Percentiles rank a stretch among this genome's conserved stretches.
These are phyloP conservation scores for Fusarium redolens DNA, from an alignment of 2,329 filamentous ascomycete genomes.

Conservation along the genomic window DNA sequence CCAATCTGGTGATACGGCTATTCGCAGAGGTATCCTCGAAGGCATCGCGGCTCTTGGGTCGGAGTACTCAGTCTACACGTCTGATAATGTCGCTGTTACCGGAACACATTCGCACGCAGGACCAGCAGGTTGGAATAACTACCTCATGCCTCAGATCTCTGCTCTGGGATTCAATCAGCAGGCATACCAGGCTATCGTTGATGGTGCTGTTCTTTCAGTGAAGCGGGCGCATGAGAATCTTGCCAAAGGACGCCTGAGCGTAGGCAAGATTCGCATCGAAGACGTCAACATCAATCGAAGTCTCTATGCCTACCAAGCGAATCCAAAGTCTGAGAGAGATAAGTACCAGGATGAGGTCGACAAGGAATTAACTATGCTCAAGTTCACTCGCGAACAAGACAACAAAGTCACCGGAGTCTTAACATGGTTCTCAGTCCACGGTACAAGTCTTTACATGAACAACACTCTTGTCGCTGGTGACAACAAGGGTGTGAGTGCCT, in stretches of 20 bases:
- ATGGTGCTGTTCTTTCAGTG: background rate
- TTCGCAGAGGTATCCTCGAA: background rate
- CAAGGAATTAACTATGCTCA: constrained; percentile 17
- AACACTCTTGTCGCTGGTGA: background rate
- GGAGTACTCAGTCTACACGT: background rate
- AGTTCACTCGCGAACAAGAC: background rate
- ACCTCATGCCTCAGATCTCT: constrained; percentile 14
- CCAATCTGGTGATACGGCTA: background rate
- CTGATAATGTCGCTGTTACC: constrained; percentile 3
- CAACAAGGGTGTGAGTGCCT: constrained; percentile 9
- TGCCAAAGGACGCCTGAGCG: background rate
- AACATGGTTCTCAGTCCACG: background rate
- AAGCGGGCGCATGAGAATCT: constrained; percentile 5
- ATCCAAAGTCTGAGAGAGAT: background rate
- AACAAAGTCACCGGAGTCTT: background rate
- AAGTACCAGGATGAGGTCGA: constrained; percentile 5
- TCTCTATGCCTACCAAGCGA: background rate
- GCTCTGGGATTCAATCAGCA: constrained; percentile 3
- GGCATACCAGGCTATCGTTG: constrained; percentile 2
- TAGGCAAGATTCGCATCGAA: constrained; percentile 8
- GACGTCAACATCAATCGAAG: constrained; percentile 14
- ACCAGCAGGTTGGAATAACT: constrained; percentile 7
- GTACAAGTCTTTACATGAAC: constrained; percentile 11
- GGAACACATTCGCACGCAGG: constrained; percentile 4
- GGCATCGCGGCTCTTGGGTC: background rate